phyloP scores from a whole-genome alignment of 2,329 filamentous ascomycete species.

The Colletotrichum chrysophilum region DNA sequence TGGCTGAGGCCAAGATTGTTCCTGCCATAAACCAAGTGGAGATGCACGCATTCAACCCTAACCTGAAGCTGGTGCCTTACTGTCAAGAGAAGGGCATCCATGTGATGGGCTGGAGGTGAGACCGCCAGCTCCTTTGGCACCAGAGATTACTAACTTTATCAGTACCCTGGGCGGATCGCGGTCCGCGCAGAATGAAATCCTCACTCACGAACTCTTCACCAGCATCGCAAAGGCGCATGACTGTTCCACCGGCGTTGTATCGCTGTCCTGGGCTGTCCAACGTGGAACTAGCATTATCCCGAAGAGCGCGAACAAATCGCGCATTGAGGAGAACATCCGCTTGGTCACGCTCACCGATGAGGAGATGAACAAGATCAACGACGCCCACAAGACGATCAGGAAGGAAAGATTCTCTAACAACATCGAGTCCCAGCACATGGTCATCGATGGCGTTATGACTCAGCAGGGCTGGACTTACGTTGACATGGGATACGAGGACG shows the following conservation, averaged over 20 bases:
- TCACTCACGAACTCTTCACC: conserved; percentile 26
- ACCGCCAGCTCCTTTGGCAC: too few species aligned
- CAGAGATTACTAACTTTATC: neutral
- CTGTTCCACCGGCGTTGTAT: conserved; percentile 28
- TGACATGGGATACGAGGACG: conserved; percentile 33
- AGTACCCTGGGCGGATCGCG: conserved; percentile 18
- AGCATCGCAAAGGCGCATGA: conserved; percentile 27
- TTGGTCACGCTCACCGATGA: conserved; percentile 29
- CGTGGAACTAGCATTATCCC: conserved; percentile 29
- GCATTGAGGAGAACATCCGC: conserved; percentile 29
- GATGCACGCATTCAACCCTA: conserved; percentile 35
- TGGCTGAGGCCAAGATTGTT: conserved; percentile 26
- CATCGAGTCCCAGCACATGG: conserved; percentile 17
- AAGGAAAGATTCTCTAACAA: conserved; percentile 24
- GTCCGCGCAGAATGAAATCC: conserved; percentile 18
- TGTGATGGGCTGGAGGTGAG: conserved; percentile 33
- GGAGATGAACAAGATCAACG: conserved; percentile 30
- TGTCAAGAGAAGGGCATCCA: conserved; percentile 35
- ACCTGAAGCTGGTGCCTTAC: conserved; percentile 33
- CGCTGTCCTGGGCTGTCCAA: conserved; percentile 31
- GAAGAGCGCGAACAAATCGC: conserved; percentile 24
- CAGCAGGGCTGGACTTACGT: conserved; percentile 26
- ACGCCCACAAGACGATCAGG: conserved; percentile 26
- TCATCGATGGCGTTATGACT: conserved; percentile 27
- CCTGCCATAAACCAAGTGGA: conserved; percentile 38